These are phyloP conservation scores for Geosmithia putterillii DNA, from an alignment of 2,329 filamentous ascomycete species.

Conservation along the genomic window DNA sequence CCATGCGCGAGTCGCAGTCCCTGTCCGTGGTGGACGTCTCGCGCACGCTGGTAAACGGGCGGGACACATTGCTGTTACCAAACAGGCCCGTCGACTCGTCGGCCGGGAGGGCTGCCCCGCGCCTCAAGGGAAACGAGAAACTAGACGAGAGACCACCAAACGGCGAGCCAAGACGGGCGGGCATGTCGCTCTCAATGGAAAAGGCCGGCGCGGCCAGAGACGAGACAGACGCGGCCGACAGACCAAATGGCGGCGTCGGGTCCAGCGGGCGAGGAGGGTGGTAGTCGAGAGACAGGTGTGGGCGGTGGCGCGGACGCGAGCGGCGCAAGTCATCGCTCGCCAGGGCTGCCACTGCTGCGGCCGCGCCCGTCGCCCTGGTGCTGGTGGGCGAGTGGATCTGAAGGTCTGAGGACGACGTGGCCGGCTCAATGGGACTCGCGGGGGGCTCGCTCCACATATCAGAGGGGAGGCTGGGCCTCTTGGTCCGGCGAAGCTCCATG, in stretches of 20 bases:
- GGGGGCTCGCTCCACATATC: slow-evolving; percentile 40
- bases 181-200: slow-evolving; percentile 10
- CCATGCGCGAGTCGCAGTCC: slow-evolving; percentile 26
- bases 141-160: slow-evolving; percentile 39
- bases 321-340: slow-evolving; percentile 11
- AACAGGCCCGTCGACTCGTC: slow-evolving; percentile 20
- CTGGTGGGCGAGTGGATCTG: slow-evolving; percentile 15
- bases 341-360: slow-evolving; percentile 11
- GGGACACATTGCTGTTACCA: too few species aligned
- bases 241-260: neutral
- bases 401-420: slow-evolving; percentile 20
- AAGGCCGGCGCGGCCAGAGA: too few species aligned
- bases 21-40: slow-evolving; percentile 21
- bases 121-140: slow-evolving; percentile 48
- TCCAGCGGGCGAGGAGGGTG: slow-evolving; percentile 3
- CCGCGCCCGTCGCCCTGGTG: too few species aligned
- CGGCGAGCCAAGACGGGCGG: slow-evolving; percentile 45
- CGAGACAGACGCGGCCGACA: slow-evolving; percentile 18
- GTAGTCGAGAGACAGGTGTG: slow-evolving; percentile 5
- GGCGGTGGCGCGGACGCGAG: slow-evolving; percentile 27
- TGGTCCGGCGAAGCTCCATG: slow-evolving; percentile 32
- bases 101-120: slow-evolving; percentile 29
- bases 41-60: slow-evolving; percentile 46
- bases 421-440: slow-evolving; percentile 7
- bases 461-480: slow-evolving; percentile 40